Percentiles rank a stretch among this genome's conserved stretches.
Evolutionary conservation across 805 yeast genomes (phyloP).

Genomic region (Yamadazyma sp.): DNA sequence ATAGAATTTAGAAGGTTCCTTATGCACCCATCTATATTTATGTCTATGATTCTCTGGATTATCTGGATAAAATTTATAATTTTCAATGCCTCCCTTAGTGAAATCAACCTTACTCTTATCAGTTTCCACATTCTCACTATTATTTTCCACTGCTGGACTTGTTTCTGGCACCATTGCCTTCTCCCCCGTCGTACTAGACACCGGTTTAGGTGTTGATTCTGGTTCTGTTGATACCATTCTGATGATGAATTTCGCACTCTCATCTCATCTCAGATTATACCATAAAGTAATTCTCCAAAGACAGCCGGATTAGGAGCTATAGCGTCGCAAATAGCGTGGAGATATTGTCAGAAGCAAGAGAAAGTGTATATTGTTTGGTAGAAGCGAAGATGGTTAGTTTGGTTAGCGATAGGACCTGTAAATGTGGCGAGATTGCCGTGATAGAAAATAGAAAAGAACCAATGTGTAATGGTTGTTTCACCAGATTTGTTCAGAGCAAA

Average conservation of each 20-base stretch:
- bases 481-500: conserved; percentile 70
- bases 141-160: background rate
- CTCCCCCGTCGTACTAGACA: background rate
- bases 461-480: conserved; percentile 67
- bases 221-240: no score
- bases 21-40: conserved; percentile 64
- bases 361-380: no score
- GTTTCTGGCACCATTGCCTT: background rate
- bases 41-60: conserved; percentile 73
- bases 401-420: no score
- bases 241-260: no score
- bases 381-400: no score
- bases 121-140: conserved; percentile 23
- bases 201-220: background rate
- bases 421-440: conserved; percentile 47
- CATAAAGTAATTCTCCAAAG: no score
- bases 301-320: no score
- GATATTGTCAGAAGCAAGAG: no score
- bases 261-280: background rate
- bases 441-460: conserved; percentile 58
- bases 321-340: no score
- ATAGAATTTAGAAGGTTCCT: conserved; percentile 79
- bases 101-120: conserved; percentile 50
- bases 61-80: conserved; percentile 79
- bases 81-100: conserved; percentile 45